phyloP scores from a whole-genome alignment of 257 asterid genomes.

The Anisodus acutangulus region DNA sequence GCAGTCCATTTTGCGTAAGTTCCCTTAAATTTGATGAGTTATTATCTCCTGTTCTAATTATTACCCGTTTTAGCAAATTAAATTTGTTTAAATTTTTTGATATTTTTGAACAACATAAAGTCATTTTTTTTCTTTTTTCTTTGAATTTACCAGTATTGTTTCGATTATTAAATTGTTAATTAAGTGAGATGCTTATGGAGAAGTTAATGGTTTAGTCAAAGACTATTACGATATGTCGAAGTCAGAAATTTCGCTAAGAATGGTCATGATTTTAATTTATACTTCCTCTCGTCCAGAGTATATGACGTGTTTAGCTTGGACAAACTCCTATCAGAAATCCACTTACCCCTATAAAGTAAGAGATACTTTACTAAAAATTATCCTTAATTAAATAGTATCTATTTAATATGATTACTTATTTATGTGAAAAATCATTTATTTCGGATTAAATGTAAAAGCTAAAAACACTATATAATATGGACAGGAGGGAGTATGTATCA shows the following conservation, averaged over 20 bases:
- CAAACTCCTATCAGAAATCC: too few species aligned
- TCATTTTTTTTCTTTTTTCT: neutral
- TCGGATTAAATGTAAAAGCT: too few species aligned
- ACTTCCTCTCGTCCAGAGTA: too few species aligned
- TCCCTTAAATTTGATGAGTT: neutral
- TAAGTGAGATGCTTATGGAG: neutral
- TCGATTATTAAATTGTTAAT: neutral
- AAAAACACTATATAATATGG: too few species aligned
- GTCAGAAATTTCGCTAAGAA: too few species aligned
- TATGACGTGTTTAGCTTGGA: too few species aligned
- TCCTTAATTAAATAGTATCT: too few species aligned
- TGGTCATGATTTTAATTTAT: too few species aligned
- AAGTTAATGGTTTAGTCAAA: too few species aligned
- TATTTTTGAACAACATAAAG: neutral
- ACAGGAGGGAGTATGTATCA: neutral
- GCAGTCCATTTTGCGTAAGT: constrained; percentile 59
- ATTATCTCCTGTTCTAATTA: neutral
- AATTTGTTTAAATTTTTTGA: neutral
- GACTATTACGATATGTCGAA: neutral
- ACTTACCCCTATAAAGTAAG: too few species aligned
- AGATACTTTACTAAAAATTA: too few species aligned
- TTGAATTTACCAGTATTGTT: neutral
- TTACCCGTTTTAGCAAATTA: neutral
- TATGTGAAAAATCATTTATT: neutral
- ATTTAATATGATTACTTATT: too few species aligned